Evolutionary conservation across 345 rosid genomes (phyloP), one percentile per base, ranked within the genome.

Genomic region (Rubroshorea leprosula): DNA sequence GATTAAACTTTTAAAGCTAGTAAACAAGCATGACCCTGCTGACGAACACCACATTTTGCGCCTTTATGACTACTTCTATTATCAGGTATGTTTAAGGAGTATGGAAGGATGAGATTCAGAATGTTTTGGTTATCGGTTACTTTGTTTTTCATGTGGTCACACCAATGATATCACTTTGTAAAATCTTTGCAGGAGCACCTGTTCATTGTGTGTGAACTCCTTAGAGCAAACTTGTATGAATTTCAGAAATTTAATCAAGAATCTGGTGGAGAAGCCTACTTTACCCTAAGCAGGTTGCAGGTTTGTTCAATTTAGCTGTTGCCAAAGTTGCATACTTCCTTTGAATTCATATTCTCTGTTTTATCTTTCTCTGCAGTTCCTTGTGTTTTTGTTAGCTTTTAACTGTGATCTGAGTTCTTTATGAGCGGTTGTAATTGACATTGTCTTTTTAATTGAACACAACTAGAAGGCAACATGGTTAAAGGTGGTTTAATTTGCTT

Each of bases 31-130:
- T 54, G 99, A 93, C 69, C 96, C 97, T 14, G 81, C 77, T 12
- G 97, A 93, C 65, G 80, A 87, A 63, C 78, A 57, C 62, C 97
- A 93, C 56, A 78, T 93, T 65, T 16, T 93, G 74, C 96, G 99
- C 43, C 87, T 93, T 38, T 93, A 82, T 25, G 99, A 93, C 76
- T 89, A 93, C 80, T 93, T 93, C 78, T 93, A 93, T 65, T 89
- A 85, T 44, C 99, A 81, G 81, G 99, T 87, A 68, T 51, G 43
- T 43, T 51, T 35, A 18, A 29, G 9, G 49, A 21, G 1, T 13
- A 14, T n/a, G 4, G 18, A 44, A 44, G 47, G 1, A 44, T 44
- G 45, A 44, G 5, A 44, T 9, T n/a, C n/a, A n/a, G n/a, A n/a
- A n/a, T n/a, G n/a, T n/a, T n/a, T 44, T 44, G 18, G 5, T 13